Percentiles rank a stretch among this genome's conserved stretches.
Evolutionary conservation across 352 stramenopile species (phyloP).

Genomic region (Phytophthora ramorum): DNA sequence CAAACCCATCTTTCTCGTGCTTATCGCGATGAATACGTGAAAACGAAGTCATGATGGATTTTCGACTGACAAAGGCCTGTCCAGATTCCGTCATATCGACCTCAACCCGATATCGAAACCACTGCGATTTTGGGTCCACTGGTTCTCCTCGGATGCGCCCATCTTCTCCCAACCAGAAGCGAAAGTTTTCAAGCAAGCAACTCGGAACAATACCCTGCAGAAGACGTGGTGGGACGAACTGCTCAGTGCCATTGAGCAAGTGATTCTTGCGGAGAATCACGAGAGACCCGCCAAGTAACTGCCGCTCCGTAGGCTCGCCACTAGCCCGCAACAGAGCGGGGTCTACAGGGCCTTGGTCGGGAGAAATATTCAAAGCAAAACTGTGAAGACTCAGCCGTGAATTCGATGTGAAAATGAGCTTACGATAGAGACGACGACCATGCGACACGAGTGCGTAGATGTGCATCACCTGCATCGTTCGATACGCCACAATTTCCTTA

Average conservation of each 20-base stretch:
- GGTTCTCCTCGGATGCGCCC: conserved; percentile 95
- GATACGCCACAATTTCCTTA: conserved; percentile 98
- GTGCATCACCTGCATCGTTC: conserved; percentile 92
- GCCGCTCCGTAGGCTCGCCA: conserved; percentile 71
- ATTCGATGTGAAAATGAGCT: conserved; percentile 98
- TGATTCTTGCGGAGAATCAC: conserved; percentile 88
- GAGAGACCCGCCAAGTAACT: conserved; percentile 81
- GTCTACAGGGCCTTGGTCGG: conserved; percentile 67
- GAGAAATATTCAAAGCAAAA: conserved; percentile 78
- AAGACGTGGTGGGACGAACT: conserved; percentile 92
- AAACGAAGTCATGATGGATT: conserved; percentile 75
- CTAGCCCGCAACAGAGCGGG: conserved; percentile 65
- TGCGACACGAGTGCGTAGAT: conserved; percentile 98
- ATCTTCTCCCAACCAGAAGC: conserved; percentile 97
- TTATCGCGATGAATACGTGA: conserved; percentile 53
- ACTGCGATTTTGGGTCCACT: conserved; percentile 84
- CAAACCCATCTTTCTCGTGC: conserved; percentile 26
- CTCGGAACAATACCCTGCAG: conserved; percentile 95
- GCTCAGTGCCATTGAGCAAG: conserved; percentile 75
- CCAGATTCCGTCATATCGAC: conserved; percentile 59
- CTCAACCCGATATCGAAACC: conserved; percentile 89
- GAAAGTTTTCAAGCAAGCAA: conserved; percentile 95
- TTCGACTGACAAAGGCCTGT: conserved; percentile 61
- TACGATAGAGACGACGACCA: conserved; percentile 95
- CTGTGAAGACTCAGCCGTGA: conserved; percentile 94